Base-by-base conservation (phyloP, 768 basidiomycete genomes). In the Pleurotus cornucopiae region DNA sequence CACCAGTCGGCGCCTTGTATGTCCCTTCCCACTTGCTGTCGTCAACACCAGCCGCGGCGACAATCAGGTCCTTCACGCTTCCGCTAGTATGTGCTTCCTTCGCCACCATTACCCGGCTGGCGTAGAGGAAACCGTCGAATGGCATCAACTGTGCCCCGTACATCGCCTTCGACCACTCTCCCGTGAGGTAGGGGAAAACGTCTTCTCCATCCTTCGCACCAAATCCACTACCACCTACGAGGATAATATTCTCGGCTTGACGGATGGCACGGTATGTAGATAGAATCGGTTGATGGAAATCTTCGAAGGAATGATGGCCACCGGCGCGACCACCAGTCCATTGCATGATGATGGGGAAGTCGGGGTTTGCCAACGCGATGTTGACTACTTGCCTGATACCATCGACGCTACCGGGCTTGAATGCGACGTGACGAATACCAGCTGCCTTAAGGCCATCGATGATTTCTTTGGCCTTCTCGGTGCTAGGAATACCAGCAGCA, bases 261-360 rank as follows among this genome's bases (percentile, higher is more conserved):
- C 97, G 89, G 66, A 99, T 98, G 13, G 88, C 74, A 38, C 85
- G 81, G 70, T 99, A 99, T 0, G 95, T 98, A 39, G 87, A 74
- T 49, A 98, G 76, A 63, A 98, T 84, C 0, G 97, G 96, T 69
- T 95, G 94, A 65, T 98, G 96, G 83, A 98, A 95, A 69, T 99
- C 97, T 70, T 99, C 97, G 71, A 86, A 98, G 2, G 92, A 95
- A 74, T 98, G 97, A 64, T 99, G 97, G 49, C 97, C 97, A 59
- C 97, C 97, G 16, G 95, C 97, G 62, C 97, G 93, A 37, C 97
- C 97, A 64, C 97, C 97, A 49, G 97, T 99, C 97, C 97, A 98
- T 67, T 98, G 97, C 60, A 98, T 76, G 71, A 99, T 95, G 71
- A 99, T 86, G 6, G 97, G 96, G 80, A 92, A 98, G 73, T 93